Evolutionary conservation across 2,329 filamentous ascomycete genomes (phyloP), one percentile per base, ranked within the genome.

Genomic region (Graphilbum sp.): DNA sequence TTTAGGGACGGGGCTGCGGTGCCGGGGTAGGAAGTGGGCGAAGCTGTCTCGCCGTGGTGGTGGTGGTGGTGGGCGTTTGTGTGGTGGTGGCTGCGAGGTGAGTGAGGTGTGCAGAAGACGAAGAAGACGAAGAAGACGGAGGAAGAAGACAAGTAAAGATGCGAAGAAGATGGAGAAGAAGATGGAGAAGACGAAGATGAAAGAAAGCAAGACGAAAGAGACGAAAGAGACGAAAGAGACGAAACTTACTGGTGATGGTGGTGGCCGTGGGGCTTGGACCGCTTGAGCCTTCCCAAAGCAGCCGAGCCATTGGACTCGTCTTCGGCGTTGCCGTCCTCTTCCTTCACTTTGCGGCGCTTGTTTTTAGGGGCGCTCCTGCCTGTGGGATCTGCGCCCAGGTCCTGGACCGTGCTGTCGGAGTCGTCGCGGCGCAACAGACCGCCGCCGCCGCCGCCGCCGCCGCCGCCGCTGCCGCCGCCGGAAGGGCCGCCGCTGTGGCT

Each of bases 271-370:
- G 76, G 75, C 57, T 90, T 88, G 39, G 69, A 55, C 43, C 76
- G 75, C 51, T 86, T 82, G 40, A 64, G 57, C 41, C 70, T 69
- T 20, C 61, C 62, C 35, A 64, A 11, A 2, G 78, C 77, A 12
- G 63, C 62, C 47, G 74, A 64, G 20, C 75, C 77, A 25, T 68
- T 70, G 41, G 64, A 71, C 41, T 73, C 74, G 41, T 90, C 83
- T 43, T 75, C 84, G 24, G 65, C 64, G 44, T 69, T 71, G 23
- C 55, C 55, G 4, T 84, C 79, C 33, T 90, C 85, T 38, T 93
- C 82, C 51, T 85, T 84, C 2, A 77, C 62, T 54, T 85, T 83
- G 43, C 82, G 67, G 41, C 77, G 68, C 51, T 75, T 75, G 32
- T 66, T 67, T 33, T 70, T 64, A 10, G 62, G 60, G 5, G 55